Evolutionary conservation across 148 eudicot genomes (phyloP).

Genomic region (Rhododendron ferrugineum): DNA sequence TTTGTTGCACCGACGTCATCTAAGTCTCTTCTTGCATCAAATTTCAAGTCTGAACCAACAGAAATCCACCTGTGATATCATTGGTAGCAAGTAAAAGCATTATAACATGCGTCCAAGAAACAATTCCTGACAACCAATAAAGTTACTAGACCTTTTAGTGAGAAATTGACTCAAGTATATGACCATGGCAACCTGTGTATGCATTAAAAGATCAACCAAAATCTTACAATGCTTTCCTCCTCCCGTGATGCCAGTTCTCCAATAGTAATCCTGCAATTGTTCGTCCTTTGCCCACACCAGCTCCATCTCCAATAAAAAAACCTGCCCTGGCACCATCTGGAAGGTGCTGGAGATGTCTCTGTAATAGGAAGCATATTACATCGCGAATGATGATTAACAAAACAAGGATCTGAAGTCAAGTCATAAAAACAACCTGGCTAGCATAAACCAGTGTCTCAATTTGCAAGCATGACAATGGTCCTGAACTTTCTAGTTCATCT

Average conservation of each 20-base stretch:
- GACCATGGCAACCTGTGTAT: background rate
- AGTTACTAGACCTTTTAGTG: background rate
- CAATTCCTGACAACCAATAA: slow-evolving; percentile 1
- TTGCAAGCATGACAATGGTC: slow-evolving; percentile 75
- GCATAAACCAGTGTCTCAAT: slow-evolving; percentile 97
- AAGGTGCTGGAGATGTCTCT: slow-evolving; percentile 73
- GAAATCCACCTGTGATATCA: slow-evolving; percentile 72
- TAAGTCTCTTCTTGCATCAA: slow-evolving; percentile 81
- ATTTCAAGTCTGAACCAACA: slow-evolving; percentile 89
- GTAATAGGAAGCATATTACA: slow-evolving; percentile 21
- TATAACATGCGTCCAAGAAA: slow-evolving; percentile 1
- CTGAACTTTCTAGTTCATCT: slow-evolving; percentile 59
- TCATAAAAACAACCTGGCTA: slow-evolving; percentile 61
- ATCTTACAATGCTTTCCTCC: slow-evolving; percentile 89
- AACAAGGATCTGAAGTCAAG: slow-evolving; percentile 2
- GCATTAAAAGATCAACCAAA: slow-evolving; percentile 7
- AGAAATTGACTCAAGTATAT: background rate
- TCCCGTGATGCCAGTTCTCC: slow-evolving; percentile 95
- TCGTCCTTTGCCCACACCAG: slow-evolving; percentile 99
- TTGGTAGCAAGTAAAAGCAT: slow-evolving; percentile 15
- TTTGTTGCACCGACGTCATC: slow-evolving; percentile 82
- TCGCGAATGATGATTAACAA: slow-evolving; percentile 40
- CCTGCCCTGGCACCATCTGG: slow-evolving; percentile 73
- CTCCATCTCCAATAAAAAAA: slow-evolving; percentile 97
- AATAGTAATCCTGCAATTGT: slow-evolving; percentile 95